Conservation (phyloP, 805 yeast genomes). For the Gaillardinia entomophila region DNA sequence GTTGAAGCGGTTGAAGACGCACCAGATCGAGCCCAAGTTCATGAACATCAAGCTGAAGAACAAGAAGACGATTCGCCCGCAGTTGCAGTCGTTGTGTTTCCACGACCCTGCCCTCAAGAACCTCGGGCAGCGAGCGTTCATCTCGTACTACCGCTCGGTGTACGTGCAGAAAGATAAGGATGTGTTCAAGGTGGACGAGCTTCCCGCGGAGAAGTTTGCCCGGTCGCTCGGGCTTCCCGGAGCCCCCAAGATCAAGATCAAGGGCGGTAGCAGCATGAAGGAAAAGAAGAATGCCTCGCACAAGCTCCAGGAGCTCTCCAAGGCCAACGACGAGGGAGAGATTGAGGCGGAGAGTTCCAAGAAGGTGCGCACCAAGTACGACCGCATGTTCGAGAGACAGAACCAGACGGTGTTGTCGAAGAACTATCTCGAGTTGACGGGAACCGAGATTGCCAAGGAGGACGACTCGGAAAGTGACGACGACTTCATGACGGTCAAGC, state of each 20-base stretch:
- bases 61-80: conserved; percentile 69
- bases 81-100: conserved; percentile 86
- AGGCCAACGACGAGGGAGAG: conserved; percentile 55
- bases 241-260: conserved; percentile 84
- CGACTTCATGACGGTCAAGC: conserved; percentile 77
- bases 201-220: conserved; percentile 83
- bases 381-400: conserved; percentile 90
- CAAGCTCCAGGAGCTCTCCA: conserved; percentile 52
- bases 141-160: conserved; percentile 82
- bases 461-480: conserved; percentile 44
- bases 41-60: conserved; percentile 72
- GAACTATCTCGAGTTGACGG: conserved; percentile 74
- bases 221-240: conserved; percentile 90
- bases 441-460: conserved; percentile 23
- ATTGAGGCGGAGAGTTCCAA: conserved; percentile 37
- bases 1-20: conserved; percentile 52
- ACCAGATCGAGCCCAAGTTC: conserved; percentile 64
- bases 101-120: conserved; percentile 88
- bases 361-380: conserved; percentile 79
- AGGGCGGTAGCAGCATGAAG: conserved; percentile 52
- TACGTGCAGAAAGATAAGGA: conserved; percentile 84
- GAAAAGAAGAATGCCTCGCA: conserved; percentile 80
- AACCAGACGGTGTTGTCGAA: conserved; percentile 90
- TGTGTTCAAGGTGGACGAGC: conserved; percentile 68
- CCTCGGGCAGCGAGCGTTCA: conserved; percentile 92